Base-by-base conservation (phyloP, 2,329 filamentous ascomycete genomes). In the Penicillium sp. region DNA sequence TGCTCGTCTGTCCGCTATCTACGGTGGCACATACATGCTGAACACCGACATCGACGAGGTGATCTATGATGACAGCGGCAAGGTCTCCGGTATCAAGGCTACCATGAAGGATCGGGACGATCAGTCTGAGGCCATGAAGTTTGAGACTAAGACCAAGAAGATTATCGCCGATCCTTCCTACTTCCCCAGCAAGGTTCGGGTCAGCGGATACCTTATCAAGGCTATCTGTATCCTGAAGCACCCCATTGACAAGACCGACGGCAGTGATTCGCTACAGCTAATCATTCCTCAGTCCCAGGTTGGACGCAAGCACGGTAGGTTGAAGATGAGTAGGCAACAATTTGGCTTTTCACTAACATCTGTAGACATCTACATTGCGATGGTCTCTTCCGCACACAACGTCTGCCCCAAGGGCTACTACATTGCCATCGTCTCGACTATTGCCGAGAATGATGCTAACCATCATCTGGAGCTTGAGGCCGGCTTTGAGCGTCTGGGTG, bases 401-500 rank as follows among this genome's bases (percentile, higher is more conserved):
- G 95, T 99, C 65, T 97, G 93, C 79, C 94, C 95, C 67, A 95
- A 96, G 83, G 93, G 93, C 56, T 97, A 96, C 84, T 99, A 95
- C 81, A 90, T 99, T 65, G 94, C 94, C 66, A 99, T 97, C 56
- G 93, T 99, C 61, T 96, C 91, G 44, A 99, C 94, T 54, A 96
- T 99, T 69, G 90, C 94, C 59, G 95, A 99, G 81, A 87, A 86
- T 42, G 79, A 86, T 56, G 86, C 89, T 60, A 97, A 99, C 82
- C 92, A 96, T 77, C 94, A 99, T 76, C 81, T 96, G 52, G 94
- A 99, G 79, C 86, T 99, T 41, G 85, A 94, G 76, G 86, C 92
- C 28, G 94, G 93, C 68, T 86, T 97, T 62, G 91, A 96, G 69
- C 87, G 93, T 62, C 86, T 99, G 28, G 94, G 94, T 64, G 84